A percentile compares a stretch with the other conserved stretches of the same genome.
Conservation (phyloP, 2,329 filamentous ascomycete species). For the Ophiostoma himal-ulmi region DNA sequence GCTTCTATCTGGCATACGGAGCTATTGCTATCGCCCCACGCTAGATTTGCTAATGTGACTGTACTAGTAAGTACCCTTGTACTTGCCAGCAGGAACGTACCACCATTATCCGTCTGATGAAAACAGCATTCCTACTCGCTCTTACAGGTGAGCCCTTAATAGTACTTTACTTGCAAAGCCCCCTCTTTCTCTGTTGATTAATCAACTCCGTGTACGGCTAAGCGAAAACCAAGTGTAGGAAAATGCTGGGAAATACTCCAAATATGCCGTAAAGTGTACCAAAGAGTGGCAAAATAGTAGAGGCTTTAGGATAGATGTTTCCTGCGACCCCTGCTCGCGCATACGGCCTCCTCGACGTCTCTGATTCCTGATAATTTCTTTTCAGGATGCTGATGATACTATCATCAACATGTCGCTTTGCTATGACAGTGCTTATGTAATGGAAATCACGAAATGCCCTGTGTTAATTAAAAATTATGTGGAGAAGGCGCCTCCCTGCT, state of each 20-base stretch:
- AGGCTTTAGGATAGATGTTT: neutral
- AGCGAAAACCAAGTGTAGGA: neutral
- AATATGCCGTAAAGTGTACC: neutral
- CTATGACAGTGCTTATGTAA: neutral
- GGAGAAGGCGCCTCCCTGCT: neutral
- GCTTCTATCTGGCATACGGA: neutral
- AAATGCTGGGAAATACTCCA: neutral
- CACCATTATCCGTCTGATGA: neutral
- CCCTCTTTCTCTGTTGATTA: slow-evolving; percentile 1
- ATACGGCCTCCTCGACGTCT: slow-evolving; percentile 3
- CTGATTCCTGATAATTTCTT: neutral
- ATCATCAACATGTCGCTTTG: neutral
- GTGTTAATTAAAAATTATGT: neutral
- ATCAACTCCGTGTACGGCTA: slow-evolving; percentile 14
- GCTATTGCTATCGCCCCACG: neutral
- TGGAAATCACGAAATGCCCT: neutral
- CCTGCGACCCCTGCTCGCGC: slow-evolving; percentile 7
- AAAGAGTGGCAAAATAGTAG: neutral
- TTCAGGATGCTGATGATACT: neutral
- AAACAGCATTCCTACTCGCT: neutral
- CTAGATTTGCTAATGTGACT: neutral
- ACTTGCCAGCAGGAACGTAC: slow-evolving; percentile 4
- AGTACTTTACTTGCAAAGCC: neutral
- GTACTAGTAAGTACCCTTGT: neutral
- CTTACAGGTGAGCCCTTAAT: neutral